Percentiles rank a stretch among this genome's conserved stretches.
Conservation (phyloP, 2,329 filamentous ascomycete genomes). For the Ceratocystis lukuohia region DNA sequence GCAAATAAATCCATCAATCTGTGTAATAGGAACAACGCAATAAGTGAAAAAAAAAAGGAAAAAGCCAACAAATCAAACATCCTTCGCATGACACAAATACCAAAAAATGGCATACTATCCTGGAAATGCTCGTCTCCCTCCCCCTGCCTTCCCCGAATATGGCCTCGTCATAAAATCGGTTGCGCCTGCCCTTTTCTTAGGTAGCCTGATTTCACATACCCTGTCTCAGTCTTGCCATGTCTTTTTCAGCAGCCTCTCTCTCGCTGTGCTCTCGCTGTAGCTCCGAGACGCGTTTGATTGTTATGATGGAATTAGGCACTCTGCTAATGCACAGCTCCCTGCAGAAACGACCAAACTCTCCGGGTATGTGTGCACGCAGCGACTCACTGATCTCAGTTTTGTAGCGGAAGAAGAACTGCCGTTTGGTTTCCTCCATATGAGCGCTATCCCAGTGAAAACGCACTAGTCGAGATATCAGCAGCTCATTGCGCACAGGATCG, state of each 20-base stretch:
- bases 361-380: conserved; percentile 60
- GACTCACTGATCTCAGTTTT: conserved; percentile 60
- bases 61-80: no score
- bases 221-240: not conserved
- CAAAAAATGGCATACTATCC: no score
- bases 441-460: conserved; percentile 82
- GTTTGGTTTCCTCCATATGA: conserved; percentile 69
- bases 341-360: conserved; percentile 68
- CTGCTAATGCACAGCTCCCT: conserved; percentile 52
- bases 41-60: not conserved
- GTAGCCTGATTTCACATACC: not conserved
- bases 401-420: conserved; percentile 68
- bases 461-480: conserved; percentile 77
- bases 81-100: no score
- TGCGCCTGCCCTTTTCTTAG: not conserved
- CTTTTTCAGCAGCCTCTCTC: conserved; percentile 7
- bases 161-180: not conserved
- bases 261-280: conserved; percentile 14
- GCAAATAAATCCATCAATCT: not conserved
- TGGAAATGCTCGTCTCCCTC: no score
- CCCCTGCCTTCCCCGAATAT: no score
- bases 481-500: conserved; percentile 63
- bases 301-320: conserved; percentile 45
- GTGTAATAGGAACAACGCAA: not conserved
- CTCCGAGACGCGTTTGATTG: conserved; percentile 32